phyloP scores from a whole-genome alignment of 163 green algal species.

The Scenedesmus sp. region DNA sequence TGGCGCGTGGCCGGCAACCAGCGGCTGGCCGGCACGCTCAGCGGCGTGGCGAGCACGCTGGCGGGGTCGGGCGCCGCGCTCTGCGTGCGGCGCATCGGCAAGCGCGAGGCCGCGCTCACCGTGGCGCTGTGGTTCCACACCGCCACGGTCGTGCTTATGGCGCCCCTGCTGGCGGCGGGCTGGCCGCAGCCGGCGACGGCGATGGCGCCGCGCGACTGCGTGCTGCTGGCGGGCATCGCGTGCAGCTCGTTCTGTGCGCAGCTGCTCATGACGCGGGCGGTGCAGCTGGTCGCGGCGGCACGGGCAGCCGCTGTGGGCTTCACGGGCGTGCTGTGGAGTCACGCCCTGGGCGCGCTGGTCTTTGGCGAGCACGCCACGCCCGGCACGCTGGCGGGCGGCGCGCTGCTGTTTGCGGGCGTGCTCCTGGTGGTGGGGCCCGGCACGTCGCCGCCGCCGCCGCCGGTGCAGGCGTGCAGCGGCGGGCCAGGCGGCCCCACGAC shows the following conservation, averaged over 20 bases:
- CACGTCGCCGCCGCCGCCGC: no score
- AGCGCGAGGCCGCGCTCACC: slow-evolving; percentile 23
- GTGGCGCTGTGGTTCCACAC: slow-evolving; percentile 10
- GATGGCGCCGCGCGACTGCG: neutral
- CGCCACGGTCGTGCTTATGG: neutral
- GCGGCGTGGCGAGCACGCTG: neutral
- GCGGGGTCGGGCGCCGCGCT: neutral
- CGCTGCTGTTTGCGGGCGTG: slow-evolving; percentile 36
- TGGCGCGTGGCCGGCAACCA: slow-evolving; percentile 17
- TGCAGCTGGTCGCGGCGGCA: slow-evolving; percentile 24
- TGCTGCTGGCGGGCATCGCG: slow-evolving; percentile 29
- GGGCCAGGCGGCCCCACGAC: no score
- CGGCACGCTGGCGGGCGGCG: neutral
- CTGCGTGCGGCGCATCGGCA: slow-evolving; percentile 23
- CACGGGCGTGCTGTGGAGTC: slow-evolving; percentile 19
- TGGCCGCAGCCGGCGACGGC: slow-evolving; percentile 1
- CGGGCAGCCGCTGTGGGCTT: slow-evolving; percentile 30
- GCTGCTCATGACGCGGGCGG: slow-evolving; percentile 34
- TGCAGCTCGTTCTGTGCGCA: slow-evolving; percentile 15
- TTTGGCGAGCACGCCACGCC: slow-evolving; percentile 24
- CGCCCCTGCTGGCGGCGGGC: slow-evolving; percentile 1
- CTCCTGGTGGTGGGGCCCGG: slow-evolving; percentile 32
- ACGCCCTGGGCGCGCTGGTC: slow-evolving; percentile 20
- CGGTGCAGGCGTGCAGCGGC: no score
- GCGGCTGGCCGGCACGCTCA: slow-evolving; percentile 19